Base-by-base conservation (phyloP, 768 basidiomycete genomes). In the Porpolomopsis calyptriformis region DNA sequence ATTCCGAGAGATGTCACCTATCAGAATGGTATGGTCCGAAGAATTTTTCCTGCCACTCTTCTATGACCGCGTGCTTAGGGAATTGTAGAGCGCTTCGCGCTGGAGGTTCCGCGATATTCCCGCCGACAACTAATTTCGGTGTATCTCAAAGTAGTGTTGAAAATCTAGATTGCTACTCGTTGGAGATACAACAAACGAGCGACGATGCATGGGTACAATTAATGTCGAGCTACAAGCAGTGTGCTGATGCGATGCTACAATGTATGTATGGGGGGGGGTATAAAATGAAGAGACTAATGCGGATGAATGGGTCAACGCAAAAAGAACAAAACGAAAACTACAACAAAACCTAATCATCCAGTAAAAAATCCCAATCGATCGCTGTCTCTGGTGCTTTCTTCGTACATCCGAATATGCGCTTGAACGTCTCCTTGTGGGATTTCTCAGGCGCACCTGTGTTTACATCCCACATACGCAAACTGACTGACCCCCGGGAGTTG, bases 391-490 rank as follows among this genome's bases (percentile, higher is more conserved):
- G 73, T 36, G 68, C 64, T 58, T 72, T 80, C 55, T 69, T 75
- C 9, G 68, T 55, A 59, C 75, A 75, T 34, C 78, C 68, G 56
- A 84, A 81, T 49, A 84, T 67, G 40, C 82, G 72, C 58, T 76
- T 80, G 52, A 80, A 59, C 1, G 70, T 64, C 63, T 86, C 85
- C 59, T 73, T 78, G 46, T 73, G 74, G 38, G 64, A 47, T 38
- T 72, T 76, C 59, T 87, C 85, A 16, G 82, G 78, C 37, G 75
- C 69, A 52, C 74, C 70, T 12, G 77, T 76, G 50, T 73, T 71
- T 44, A 82, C 72, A 59, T 87, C 82, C 85, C 85, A 87, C 83
- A 85, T 85, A 24, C 77, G 76, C 60, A 87, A 82, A 2, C 71
- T 74, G 46, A 87, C 71, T 35, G 60, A 63, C 14, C 85, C 84